Evolutionary conservation across 257 asterid genomes (phyloP).

Genomic region (Marsdenia floribunda): DNA sequence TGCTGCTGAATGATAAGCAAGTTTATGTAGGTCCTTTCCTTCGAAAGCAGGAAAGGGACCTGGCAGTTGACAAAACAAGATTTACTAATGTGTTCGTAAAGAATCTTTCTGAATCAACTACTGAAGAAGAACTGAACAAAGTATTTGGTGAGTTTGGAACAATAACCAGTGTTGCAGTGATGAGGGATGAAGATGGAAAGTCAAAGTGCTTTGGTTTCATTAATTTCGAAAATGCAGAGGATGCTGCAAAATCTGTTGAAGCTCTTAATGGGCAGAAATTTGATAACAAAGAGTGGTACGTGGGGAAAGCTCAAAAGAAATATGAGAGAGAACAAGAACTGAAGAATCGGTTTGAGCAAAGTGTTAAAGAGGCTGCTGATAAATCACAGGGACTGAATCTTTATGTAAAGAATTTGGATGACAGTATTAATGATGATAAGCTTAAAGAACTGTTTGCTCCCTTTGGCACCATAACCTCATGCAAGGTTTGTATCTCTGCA

Average conservation of each 20-base stretch:
- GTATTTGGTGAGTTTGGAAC: constrained; percentile 65
- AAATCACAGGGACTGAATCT: constrained; percentile 75
- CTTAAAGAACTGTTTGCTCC: constrained; percentile 78
- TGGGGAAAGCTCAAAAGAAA: constrained; percentile 94
- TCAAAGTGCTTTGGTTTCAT: constrained; percentile 89
- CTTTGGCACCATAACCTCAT: constrained; percentile 77
- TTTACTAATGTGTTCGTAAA: constrained; percentile 84
- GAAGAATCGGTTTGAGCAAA: constrained; percentile 71
- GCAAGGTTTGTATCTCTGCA: constrained; percentile 54
- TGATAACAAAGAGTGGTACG: constrained; percentile 82
- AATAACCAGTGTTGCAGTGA: constrained; percentile 61
- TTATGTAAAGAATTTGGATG: constrained; percentile 85
- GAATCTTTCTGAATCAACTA: constrained; percentile 68
- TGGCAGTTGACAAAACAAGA: constrained; percentile 51
- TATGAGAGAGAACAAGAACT: constrained; percentile 74
- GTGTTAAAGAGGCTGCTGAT: constrained; percentile 70
- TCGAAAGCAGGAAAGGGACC: constrained; percentile 84
- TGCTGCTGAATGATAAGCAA: constrained; percentile 82
- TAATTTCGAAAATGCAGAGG: constrained; percentile 82
- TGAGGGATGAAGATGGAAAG: constrained; percentile 81
- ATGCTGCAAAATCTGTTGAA: constrained; percentile 86
- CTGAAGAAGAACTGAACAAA: constrained; percentile 64
- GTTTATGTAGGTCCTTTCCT: constrained; percentile 82
- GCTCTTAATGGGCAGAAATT: constrained; percentile 62
- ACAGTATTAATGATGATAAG: constrained; percentile 69